Evolutionary conservation across 257 asterid species (phyloP), one percentile per base, ranked within the genome.

Genomic region (Salvia rosmarinus): DNA sequence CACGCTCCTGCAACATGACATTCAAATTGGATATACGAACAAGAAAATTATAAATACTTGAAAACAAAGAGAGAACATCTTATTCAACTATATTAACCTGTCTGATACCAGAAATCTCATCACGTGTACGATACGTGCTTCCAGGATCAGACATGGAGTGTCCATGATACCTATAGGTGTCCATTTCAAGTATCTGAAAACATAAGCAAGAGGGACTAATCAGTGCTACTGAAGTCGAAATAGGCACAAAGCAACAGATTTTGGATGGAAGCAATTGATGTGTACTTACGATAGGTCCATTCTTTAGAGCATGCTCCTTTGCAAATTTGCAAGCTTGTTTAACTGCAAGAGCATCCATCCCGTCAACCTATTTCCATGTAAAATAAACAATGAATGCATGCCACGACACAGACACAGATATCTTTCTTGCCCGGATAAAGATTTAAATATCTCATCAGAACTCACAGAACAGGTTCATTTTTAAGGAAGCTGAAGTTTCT

Each of bases 71-170:
- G 50, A 44, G 34, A 74, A 60, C 5, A 51, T n/a, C n/a, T n/a
- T n/a, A n/a, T 57, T 50, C 49, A 68, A 46, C 5, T 43, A 77
- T 52, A 42, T 49, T 49, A 16, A 94, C 99, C 97, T 95, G 98
- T 83, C 99, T 85, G 72, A 95, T 79, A 39, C 93, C 98, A 75
- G 87, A 77, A 74, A 95, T 87, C 85, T 88, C 99, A 80, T 89
- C 98, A 79, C 98, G 96, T 35, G 99, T 89, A 11, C 99, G 96
- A 67, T 95, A 95, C 44, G 99, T 89, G 90, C 96, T 95, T 55
- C 98, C 99, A 56, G 99, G 99, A 77, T 94, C 99, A 74, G 99
- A 95, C 98, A 91, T 89, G 76, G 98, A 94, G 85, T 89, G 98
- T 9, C 99, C 97, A 55, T 91, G 99, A 79, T 94, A 89, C 73